Evolutionary conservation across 495 filamentous ascomycete species (phyloP), one percentile per base, ranked within the genome.

Genomic region (Aspergillus cristatus): DNA sequence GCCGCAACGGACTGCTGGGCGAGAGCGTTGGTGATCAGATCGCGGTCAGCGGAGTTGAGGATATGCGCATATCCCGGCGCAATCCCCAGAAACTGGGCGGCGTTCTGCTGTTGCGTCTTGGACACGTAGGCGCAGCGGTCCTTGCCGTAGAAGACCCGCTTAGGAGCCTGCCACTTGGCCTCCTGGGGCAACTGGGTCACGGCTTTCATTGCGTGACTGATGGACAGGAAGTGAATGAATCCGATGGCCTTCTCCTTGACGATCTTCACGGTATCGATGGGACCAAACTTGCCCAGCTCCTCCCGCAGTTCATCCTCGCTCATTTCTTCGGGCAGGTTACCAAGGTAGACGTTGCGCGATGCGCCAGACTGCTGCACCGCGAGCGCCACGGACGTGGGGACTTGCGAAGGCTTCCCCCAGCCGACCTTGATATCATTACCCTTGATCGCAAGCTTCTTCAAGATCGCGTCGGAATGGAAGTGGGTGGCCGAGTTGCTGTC

Each of bases 351-450:
- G 57, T 98, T 98, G 40, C 91, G 78, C n/a, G 93, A 97, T 12
- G 91, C 91, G 20, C 90, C 90, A 3, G 87, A 94, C 63, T 98
- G 91, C 62, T 98, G 91, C 16, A 97, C 91, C 14, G 93, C 86
- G 37, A 97, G 70, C 11, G 90, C 87, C 32, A 98, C 91, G 14
- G 93, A 97, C 2, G 91, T 96, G 3, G 91, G 91, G 3, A 98
- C 93, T 66, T 94, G 93, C 7, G 93, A 96, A 10, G 91, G 90
- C 60, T 98, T 98, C 18, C 91, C 91, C 91, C 91, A 98, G 46
- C 91, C 91, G 48, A 98, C 84, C 74, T 98, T 98, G 72, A 98
- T 95, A 61, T 98, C 91, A 60, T 97, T 91, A 14, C 93, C 93
- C 57, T 89, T 84, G 65, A 98, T 91, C 42, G 90, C 84, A 50